Evolutionary conservation across 192 early-diverging fungal genomes (phyloP), one percentile per base, ranked within the genome.

Genomic region (Coemansia sp.): DNA sequence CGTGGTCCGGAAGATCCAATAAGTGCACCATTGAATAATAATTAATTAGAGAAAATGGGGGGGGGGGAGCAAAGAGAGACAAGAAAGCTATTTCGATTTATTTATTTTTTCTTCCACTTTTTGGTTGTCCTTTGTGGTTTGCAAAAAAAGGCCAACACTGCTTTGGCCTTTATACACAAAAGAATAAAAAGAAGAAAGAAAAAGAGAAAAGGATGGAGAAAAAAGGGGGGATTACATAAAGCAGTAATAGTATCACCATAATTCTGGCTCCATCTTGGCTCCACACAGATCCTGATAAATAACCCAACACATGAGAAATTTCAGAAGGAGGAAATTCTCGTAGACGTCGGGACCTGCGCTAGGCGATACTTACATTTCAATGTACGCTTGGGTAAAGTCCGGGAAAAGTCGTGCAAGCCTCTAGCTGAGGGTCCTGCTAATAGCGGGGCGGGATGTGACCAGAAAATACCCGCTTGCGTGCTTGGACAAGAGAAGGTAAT

Each of bases 291-390:
- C 14, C 23, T 16, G 35, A 57, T 52, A 16, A 32, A 40, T 33
- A 17, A 16, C 32, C 14, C 38, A 26, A 21, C 6, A 6, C 40
- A 21, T 19, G 46, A 42, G 16, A 17, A n/a, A 0, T 23, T 23
- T 0, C 23, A 23, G 23, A 23, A 23, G 23, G 23, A 23, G 23
- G 23, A 23, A 23, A 23, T 23, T 23, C 23, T 23, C 23, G 23
- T 72, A 77, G 75, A 77, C 75, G 70, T 64, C 75, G 72, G 70
- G 47, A 66, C 75, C 75, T 77, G 75, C 75, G 75, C 75, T 71
- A 67, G 69, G 69, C 75, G 66, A 68, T 61, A 77, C 75, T 77
- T 72, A 50, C 63, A 62, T 47, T 35, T 67, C 50, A 46, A 59
- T 53, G 43, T 55, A 70, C 75, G 66, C 47, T 67, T 70, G 69